Evolutionary conservation across 352 stramenopile species (phyloP), one percentile per base, ranked within the genome.

Genomic region (Blastocystis sp.): DNA sequence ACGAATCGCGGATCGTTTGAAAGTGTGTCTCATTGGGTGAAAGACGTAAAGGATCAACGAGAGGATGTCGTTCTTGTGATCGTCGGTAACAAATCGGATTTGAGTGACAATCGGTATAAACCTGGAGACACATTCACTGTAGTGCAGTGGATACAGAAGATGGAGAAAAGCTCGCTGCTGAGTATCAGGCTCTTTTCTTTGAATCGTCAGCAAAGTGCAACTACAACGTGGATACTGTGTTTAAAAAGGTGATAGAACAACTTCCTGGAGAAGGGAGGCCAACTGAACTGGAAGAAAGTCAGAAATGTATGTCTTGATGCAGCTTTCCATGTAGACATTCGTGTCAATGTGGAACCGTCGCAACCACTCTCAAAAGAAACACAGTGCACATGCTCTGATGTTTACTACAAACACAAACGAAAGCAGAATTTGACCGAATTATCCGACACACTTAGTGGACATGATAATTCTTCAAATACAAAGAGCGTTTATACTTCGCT

Each of bases 51-150:
- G 50, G 95, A 95, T 53, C 97, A 99, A 91, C 93, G 97, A 70
- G 96, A 98, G 89, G 96, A 99, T 91, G 96, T 99, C 39, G 94
- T 99, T 53, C 98, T 99, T 92, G 98, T 98, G 92, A 92, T 99
- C 7, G 97, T 99, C 47, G 97, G 97, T 76, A 99, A 99, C 92
- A 99, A 99, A 93, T 99, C 96, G 55, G 97, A 99, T 91, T 94
- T 98, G 66, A 97, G 94, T 62, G 97, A 99, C 87, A 95, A 96
- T 84, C 90, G 94, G 91, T 93, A 94, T 26, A 34, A 6, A 29
- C 20, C 9, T 15, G 43, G 5, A 20, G 37, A 2, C 47, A 18
- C 13, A 45, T 66, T 63, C n/a, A 61, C 0, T 47, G 2, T 68
- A 94, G 94, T 54, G 94, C 98, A 90, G 95, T 98, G 11, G 96